Conservation (phyloP, 2,329 filamentous ascomycete genomes). For the Cladorrhinum sp. region DNA sequence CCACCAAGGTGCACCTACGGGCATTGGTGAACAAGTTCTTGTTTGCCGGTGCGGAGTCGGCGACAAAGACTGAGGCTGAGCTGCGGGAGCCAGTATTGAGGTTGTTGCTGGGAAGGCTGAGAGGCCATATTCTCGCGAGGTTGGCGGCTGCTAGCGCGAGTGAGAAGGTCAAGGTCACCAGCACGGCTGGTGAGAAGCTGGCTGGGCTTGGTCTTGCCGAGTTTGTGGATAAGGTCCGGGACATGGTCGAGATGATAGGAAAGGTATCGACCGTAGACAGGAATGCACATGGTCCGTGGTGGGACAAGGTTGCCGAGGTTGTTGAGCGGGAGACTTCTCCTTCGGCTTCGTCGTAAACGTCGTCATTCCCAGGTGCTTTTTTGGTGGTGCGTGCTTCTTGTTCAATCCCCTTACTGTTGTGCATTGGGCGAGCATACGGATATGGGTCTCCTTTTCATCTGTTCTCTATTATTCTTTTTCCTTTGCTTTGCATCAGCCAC, state of each 20-base stretch:
- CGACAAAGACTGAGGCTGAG: constrained; percentile 37
- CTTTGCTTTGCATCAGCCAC: background rate
- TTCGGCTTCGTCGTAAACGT: background rate
- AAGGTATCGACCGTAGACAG: constrained; percentile 66
- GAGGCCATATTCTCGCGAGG: constrained; percentile 63
- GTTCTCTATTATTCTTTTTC: background rate
- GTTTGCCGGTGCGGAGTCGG: constrained; percentile 47
- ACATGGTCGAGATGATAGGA: constrained; percentile 66
- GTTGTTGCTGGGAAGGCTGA: constrained; percentile 65
- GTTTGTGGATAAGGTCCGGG: constrained; percentile 66
- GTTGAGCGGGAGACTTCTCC: constrained; percentile 42
- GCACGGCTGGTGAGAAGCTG: constrained; percentile 66
- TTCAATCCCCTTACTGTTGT: background rate
- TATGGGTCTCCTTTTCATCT: background rate
- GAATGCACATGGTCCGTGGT: constrained; percentile 66
- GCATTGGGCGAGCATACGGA: background rate
- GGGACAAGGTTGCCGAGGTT: constrained; percentile 62
- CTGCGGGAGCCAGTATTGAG: constrained; percentile 58
- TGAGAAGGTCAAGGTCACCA: constrained; percentile 68
- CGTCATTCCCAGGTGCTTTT: background rate
- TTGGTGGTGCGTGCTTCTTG: background rate
- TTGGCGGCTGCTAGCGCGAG: constrained; percentile 64
- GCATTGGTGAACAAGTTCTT: constrained; percentile 57
- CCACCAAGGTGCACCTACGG: constrained; percentile 58
- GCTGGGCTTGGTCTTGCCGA: constrained; percentile 69